Evolutionary conservation across 2,329 filamentous ascomycete species (phyloP).

Genomic region (Alternaria solani): DNA sequence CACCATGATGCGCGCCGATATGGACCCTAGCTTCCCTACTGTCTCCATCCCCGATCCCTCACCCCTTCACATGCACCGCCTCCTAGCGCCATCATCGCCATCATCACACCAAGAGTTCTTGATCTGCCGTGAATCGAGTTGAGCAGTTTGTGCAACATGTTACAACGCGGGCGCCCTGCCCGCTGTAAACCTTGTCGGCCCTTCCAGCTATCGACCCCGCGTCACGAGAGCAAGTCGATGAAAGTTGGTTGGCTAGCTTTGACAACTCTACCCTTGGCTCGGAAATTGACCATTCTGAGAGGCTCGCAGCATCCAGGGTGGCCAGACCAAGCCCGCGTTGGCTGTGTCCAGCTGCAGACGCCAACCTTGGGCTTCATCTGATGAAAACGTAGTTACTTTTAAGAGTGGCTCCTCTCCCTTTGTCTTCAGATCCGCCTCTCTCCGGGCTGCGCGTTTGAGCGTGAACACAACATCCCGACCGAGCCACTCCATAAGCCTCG

Average conservation of each 20-base stretch:
- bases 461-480: slow-evolving; percentile 13
- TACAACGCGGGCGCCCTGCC: slow-evolving; percentile 1
- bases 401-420: not conserved
- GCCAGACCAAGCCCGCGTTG: slow-evolving; percentile 21
- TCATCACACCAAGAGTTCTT: not conserved
- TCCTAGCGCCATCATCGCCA: not conserved
- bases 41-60: not conserved
- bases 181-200: slow-evolving; percentile 9
- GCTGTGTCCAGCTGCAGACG: slow-evolving; percentile 22
- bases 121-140: not conserved
- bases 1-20: not conserved
- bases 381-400: slow-evolving; percentile 23
- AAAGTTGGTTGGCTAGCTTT: slow-evolving; percentile 23
- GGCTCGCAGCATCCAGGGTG: slow-evolving; percentile 10
- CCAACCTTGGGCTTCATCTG: slow-evolving; percentile 24
- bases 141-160: slow-evolving; percentile 7
- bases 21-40: not conserved
- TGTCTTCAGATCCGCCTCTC: slow-evolving; percentile 8
- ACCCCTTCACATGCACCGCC: slow-evolving; percentile 1
- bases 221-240: slow-evolving; percentile 29
- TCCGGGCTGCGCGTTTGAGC: slow-evolving; percentile 6
- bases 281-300: slow-evolving; percentile 18
- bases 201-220: slow-evolving; percentile 22
- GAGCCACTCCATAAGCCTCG: not conserved
- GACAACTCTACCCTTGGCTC: slow-evolving; percentile 22